Evolutionary conservation across 108 stramenopile genomes (phyloP).

Genomic region (Cyclotella kingstonii): DNA sequence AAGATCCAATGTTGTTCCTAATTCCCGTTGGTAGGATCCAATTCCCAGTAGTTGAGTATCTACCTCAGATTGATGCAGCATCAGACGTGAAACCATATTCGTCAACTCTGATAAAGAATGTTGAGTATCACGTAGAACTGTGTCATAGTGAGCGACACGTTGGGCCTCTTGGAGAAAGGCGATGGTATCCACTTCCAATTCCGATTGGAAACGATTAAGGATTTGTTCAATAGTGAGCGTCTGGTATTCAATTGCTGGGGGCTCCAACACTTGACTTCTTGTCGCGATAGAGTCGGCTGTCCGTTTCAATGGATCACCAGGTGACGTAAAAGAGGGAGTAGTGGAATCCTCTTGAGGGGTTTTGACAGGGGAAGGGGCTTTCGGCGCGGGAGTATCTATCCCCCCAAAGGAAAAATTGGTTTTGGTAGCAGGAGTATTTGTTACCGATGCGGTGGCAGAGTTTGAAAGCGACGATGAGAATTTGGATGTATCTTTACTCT

Average conservation of each 20-base stretch:
- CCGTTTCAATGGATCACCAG: constrained; percentile 18
- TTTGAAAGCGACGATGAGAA: constrained; percentile 6
- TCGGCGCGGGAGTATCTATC: constrained; percentile 29
- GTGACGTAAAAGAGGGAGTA: constrained; percentile 4
- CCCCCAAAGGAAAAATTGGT: constrained; percentile 43
- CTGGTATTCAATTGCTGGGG: constrained; percentile 72
- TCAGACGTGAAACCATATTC: constrained; percentile 49
- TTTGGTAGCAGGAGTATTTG: constrained; percentile 23
- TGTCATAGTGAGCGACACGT: constrained; percentile 77
- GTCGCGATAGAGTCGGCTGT: constrained; percentile 3
- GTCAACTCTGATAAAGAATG: constrained; percentile 56
- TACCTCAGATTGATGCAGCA: constrained; percentile 67
- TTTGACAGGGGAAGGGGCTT: constrained; percentile 25
- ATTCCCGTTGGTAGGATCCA: constrained; percentile 62
- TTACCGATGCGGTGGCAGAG: constrained; percentile 8
- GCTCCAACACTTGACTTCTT: constrained; percentile 43
- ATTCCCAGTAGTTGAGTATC: constrained; percentile 57
- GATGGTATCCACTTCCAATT: constrained; percentile 71
- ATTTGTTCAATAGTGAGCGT: constrained; percentile 83
- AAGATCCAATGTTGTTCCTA: constrained; percentile 53
- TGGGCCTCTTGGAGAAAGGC: constrained; percentile 69
- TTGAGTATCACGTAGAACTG: constrained; percentile 69
- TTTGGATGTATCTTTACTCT: constrained; percentile 10
- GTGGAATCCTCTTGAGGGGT: constrained; percentile 8
- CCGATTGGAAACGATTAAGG: constrained; percentile 71